These are phyloP conservation scores for Ceratonia siliqua DNA, from an alignment of 306 rosid species.

Conservation along the genomic window DNA sequence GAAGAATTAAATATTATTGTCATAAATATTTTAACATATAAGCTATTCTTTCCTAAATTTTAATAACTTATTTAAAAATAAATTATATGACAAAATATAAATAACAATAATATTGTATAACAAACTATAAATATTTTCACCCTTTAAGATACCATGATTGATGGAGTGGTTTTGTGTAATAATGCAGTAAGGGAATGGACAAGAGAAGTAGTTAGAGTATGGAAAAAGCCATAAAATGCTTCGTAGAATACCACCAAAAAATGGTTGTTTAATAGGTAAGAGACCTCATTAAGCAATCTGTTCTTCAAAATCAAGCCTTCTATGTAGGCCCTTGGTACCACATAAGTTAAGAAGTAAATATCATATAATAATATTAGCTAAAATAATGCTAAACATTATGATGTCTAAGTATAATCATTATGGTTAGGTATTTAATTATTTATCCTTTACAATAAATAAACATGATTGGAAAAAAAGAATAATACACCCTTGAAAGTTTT, in stretches of 20 bases:
- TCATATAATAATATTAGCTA: not conserved
- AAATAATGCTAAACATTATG: not conserved
- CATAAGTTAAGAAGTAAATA: conserved; percentile 23
- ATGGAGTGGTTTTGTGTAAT: conserved; percentile 18
- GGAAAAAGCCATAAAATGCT: conserved; percentile 18
- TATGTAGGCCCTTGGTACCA: too few species aligned
- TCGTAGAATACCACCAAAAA: conserved; percentile 22
- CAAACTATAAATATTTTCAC: too few species aligned
- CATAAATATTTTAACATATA: too few species aligned
- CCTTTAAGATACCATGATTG: not conserved
- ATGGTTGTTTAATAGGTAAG: conserved; percentile 37
- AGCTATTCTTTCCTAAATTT: too few species aligned
- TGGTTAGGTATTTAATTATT: not conserved
- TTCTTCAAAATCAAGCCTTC: conserved; percentile 25
- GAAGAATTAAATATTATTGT: too few species aligned
- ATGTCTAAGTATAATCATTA: not conserved
- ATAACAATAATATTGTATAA: too few species aligned
- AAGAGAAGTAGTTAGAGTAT: conserved; percentile 3
- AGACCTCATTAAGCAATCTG: conserved; percentile 35
- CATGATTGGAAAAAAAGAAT: not conserved
- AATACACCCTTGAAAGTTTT: conserved; percentile 16
- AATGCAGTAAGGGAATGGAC: conserved; percentile 30
- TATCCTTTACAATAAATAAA: not conserved
- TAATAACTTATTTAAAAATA: too few species aligned
- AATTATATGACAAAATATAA: too few species aligned